Evolutionary conservation across 305 asterid species (phyloP).

Genomic region (Fraxinus ornus): DNA sequence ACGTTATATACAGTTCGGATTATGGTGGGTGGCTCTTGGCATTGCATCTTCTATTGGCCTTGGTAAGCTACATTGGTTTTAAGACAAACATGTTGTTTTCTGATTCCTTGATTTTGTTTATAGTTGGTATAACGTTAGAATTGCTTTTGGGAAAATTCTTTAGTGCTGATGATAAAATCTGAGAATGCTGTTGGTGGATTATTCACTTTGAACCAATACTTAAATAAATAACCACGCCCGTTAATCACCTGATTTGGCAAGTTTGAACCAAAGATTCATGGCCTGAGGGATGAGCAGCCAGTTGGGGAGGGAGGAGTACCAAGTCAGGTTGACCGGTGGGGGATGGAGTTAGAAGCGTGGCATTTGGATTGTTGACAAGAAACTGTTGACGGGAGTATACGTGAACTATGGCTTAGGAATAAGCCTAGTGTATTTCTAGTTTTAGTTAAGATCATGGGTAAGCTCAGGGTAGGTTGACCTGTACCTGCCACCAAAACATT

Average conservation of each 20-base stretch:
- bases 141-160: neutral
- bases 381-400: neutral
- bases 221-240: neutral
- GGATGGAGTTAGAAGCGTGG: neutral
- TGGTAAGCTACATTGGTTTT: slow-evolving; percentile 49
- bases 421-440: neutral
- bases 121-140: slow-evolving; percentile 4
- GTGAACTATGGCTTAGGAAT: neutral
- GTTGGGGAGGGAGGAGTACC: neutral
- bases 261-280: neutral
- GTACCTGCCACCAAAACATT: neutral
- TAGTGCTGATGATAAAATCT: neutral
- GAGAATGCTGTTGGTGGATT: neutral
- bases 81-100: neutral
- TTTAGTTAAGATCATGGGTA: neutral
- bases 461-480: neutral
- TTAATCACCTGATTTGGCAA: neutral
- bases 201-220: neutral
- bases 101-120: neutral
- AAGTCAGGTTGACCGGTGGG: neutral
- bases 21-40: slow-evolving; percentile 98
- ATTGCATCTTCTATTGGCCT: slow-evolving; percentile 98
- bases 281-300: neutral
- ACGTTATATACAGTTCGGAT: slow-evolving; percentile 56
- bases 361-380: neutral